Base-by-base conservation (phyloP, 1,139 yeast genomes). In the Suhomyces bokatorum region DNA sequence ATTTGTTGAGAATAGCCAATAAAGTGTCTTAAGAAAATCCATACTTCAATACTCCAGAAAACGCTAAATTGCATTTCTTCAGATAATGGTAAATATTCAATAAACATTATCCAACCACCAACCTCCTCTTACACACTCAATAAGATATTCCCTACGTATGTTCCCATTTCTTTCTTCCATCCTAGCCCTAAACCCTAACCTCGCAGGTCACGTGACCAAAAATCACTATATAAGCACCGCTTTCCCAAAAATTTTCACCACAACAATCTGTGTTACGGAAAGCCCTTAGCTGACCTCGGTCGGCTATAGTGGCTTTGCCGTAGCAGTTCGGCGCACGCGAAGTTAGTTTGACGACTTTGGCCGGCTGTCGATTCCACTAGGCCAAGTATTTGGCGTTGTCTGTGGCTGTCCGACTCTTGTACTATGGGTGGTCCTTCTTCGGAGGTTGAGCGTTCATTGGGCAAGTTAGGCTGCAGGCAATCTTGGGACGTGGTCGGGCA, bases 261-360 rank as follows among this genome's bases (percentile, higher is more conserved):
- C 40, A 69, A 65, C 78, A 75, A 70, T 77, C 77, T 75, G 84
- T 76, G 83, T 69, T 73, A 63, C 63, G 71, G 69, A 58, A 62
- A 60, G 54, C 66, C 53, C 77, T 70, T 77, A 70, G 67, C 51
- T 57, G 66, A 59, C 57, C 55, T 57, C 62, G 66, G 70, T 66
- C 66, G 47, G 58, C 59, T 63, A 72, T 69, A 70, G 76, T 30
- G 50, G 55, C 61, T 63, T 66, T 57, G 62, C 69, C 65, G 70
- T 69, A 68, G 75, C 85, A 76, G 80, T 62, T 81, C 85, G 85
- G 79, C 85, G 86, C 87, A 73, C 74, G 87, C 57, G 87, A 75
- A 75, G 80, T 77, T 71, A 74, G 80, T 73, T 64, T 60, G 57
- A 63, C 58, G 57, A 49, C 41, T 46, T 37, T 49, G 53, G 50